Evolutionary conservation across 2,329 filamentous ascomycete species (phyloP).

Genomic region (Xylaria sp.): DNA sequence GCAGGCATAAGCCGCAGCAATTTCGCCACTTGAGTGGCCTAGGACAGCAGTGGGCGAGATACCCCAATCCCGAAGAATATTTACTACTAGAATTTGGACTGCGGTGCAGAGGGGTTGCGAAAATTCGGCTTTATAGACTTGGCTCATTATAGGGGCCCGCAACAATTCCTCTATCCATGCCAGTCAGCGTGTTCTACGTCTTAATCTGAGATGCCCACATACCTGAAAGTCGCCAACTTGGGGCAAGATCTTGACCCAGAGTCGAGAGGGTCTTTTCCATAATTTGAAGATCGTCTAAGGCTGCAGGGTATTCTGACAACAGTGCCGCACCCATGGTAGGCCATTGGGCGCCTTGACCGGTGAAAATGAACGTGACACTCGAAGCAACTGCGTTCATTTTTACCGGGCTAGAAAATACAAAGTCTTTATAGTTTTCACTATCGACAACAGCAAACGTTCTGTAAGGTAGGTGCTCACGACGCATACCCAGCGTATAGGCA

Average conservation of each 20-base stretch:
- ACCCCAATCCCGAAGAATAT: neutral
- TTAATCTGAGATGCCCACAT: neutral
- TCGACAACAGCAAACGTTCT: slow-evolving; percentile 24
- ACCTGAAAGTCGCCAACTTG: slow-evolving; percentile 12
- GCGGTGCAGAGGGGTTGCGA: slow-evolving; percentile 5
- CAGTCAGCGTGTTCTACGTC: neutral
- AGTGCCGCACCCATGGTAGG: slow-evolving; percentile 1
- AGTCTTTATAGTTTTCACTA: neutral
- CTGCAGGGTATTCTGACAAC: neutral
- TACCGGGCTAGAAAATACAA: neutral
- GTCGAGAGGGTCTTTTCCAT: slow-evolving; percentile 9
- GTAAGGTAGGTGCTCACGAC: slow-evolving; percentile 28
- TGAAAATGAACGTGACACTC: slow-evolving; percentile 2
- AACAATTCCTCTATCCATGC: slow-evolving; percentile 3
- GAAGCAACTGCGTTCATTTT: neutral
- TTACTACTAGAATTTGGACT: neutral
- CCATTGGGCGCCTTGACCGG: slow-evolving; percentile 22
- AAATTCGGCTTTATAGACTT: slow-evolving; percentile 4
- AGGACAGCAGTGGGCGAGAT: neutral
- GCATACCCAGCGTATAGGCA: slow-evolving; percentile 27
- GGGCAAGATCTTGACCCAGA: neutral
- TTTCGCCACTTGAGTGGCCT: slow-evolving; percentile 13
- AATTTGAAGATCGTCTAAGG: neutral
- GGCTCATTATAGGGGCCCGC: neutral
- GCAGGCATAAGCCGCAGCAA: slow-evolving; percentile 9